Base-by-base conservation (phyloP, 1,139 yeast genomes). In the Yamadazyma spencermartinsiae region DNA sequence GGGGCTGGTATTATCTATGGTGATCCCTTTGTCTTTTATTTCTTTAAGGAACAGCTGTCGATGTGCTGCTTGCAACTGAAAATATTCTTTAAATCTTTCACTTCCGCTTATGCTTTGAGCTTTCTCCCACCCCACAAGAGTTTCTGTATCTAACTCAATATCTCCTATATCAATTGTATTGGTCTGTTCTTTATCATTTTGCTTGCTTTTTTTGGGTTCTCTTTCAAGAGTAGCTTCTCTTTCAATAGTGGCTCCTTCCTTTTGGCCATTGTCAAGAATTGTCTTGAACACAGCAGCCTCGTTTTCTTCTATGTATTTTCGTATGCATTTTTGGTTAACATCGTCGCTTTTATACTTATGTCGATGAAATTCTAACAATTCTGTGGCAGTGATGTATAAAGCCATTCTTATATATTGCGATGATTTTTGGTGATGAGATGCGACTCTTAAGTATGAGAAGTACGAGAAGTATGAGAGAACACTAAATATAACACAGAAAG, bases 11-110 rank as follows among this genome's bases (percentile, higher is more conserved):
- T 24, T 13, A 13, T 24, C 26, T n/a, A 30, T n/a, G 13, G 33
- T 27, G 9, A 59, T 21, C 1, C 65, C 65, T 36, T 48, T 55
- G 9, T 47, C 44, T 28, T 47, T 31, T 6, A 63, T 52, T 38
- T 64, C 68, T 21, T 51, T 39, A 17, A 53, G 35, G 37, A 64
- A 64, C 25, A 50, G 50, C 11, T 38, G 41, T 29, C 40, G 45
- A 37, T 63, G 68, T 4, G 41, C 37, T 31, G 47, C 38, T 37
- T 54, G 61, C 4, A 46, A 35, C 20, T 39, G 45, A 9, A 56
- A 9, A 39, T 49, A 63, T 16, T 35, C 28, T 31, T 18, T 13
- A 8, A 33, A 31, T 10, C 13, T 15, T 1, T 35, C 35, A 17
- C 36, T 34, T 9, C 36, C 34, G 15, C 38, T 37, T 19, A 6